phyloP scores from a whole-genome alignment of 257 asterid species.

The Solanum tarijense region DNA sequence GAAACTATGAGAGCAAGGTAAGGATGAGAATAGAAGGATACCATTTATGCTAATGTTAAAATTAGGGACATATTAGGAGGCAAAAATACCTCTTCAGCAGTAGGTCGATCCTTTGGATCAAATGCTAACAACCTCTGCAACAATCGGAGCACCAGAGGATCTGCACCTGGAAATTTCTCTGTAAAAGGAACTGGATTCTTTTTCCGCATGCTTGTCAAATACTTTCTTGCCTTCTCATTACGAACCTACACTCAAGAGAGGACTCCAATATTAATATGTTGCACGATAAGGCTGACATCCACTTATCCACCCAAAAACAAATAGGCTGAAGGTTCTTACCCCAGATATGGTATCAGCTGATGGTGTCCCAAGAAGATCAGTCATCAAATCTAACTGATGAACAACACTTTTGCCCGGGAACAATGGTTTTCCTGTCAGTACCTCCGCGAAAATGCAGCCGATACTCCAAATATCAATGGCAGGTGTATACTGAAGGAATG shows the following conservation, averaged over 20 bases:
- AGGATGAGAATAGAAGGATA: background rate
- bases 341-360: conserved; percentile 68
- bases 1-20: background rate
- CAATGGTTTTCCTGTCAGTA: conserved; percentile 74
- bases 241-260: conserved; percentile 53
- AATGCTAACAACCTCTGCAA: conserved; percentile 70
- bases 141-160: conserved; percentile 62
- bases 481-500: conserved; percentile 71
- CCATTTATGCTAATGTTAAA: background rate
- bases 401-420: conserved; percentile 92
- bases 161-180: conserved; percentile 55
- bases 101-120: conserved; percentile 90
- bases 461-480: conserved; percentile 93
- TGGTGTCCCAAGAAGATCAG: conserved; percentile 88
- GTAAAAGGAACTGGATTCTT: conserved; percentile 48
- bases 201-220: conserved; percentile 64
- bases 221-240: conserved; percentile 90
- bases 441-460: conserved; percentile 90
- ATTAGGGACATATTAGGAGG: background rate
- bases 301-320: background rate
- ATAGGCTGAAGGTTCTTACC: conserved; percentile 22
- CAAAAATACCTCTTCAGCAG: conserved; percentile 68
- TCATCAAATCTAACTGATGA: conserved; percentile 84
- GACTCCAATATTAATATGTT: background rate
- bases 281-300: background rate